Percentiles rank a stretch among this genome's conserved stretches.
These are phyloP conservation scores for Metschnikowia cubensis DNA, from an alignment of 805 yeast genomes.

Conservation along the genomic window DNA sequence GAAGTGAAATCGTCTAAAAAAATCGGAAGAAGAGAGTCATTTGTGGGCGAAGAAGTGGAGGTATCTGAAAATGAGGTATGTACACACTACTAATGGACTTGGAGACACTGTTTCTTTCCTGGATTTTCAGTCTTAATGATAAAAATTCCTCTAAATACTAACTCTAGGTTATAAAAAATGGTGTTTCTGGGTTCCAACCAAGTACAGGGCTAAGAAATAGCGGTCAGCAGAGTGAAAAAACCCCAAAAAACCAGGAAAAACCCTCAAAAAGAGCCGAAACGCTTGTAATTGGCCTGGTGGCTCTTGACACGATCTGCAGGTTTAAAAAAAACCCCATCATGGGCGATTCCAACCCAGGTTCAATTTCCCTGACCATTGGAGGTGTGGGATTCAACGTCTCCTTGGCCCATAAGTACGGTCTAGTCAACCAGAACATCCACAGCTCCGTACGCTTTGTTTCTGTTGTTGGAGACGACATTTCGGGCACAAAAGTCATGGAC, in stretches of 20 bases:
- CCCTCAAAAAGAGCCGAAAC: conserved; percentile 21
- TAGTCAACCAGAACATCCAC: conserved; percentile 7
- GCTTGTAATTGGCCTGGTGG: conserved; percentile 68
- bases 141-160: neutral
- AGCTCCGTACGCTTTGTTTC: conserved; percentile 46
- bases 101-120: no score
- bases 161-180: neutral
- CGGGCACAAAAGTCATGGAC: conserved; percentile 42
- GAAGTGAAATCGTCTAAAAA: no score
- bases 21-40: no score
- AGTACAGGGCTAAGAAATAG: neutral
- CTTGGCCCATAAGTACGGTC: conserved; percentile 47
- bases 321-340: conserved; percentile 26
- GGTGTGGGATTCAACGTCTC: conserved; percentile 85
- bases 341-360: conserved; percentile 74
- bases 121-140: no score
- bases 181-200: neutral
- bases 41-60: no score
- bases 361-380: conserved; percentile 55
- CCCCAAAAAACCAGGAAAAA: neutral
- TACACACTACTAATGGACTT: neutral
- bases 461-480: conserved; percentile 55
- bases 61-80: neutral
- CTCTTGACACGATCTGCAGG: conserved; percentile 65
- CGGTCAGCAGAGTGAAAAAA: neutral